Conservation (phyloP, 495 filamentous ascomycete species). For the Penicillium malachiteum region DNA sequence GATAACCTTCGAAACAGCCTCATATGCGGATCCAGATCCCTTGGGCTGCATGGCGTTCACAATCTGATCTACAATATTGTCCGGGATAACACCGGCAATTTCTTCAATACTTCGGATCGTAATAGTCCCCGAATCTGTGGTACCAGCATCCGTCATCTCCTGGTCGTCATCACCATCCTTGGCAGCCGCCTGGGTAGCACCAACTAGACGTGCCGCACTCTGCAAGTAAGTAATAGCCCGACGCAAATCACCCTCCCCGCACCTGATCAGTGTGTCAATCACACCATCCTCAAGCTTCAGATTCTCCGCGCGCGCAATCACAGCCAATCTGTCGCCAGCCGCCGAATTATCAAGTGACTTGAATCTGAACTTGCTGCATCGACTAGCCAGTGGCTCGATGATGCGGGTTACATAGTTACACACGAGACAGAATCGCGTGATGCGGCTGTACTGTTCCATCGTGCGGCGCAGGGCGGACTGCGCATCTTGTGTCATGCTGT, state of each 20-base stretch:
- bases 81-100: slow-evolving; percentile 92
- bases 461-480: slow-evolving; percentile 89
- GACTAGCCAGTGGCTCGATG: slow-evolving; percentile 89
- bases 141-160: slow-evolving; percentile 48
- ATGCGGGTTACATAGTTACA: slow-evolving; percentile 99
- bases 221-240: slow-evolving; percentile 97
- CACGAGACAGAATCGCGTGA: slow-evolving; percentile 94
- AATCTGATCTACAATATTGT: slow-evolving; percentile 65
- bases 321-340: slow-evolving; percentile 68
- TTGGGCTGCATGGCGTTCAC: slow-evolving; percentile 75
- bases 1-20: slow-evolving; percentile 71
- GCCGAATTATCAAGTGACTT: slow-evolving; percentile 88
- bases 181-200: slow-evolving; percentile 47
- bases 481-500: slow-evolving; percentile 98
- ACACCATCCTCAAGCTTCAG: slow-evolving; percentile 75
- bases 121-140: slow-evolving; percentile 39
- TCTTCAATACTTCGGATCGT: slow-evolving; percentile 83
- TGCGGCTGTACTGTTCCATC: slow-evolving; percentile 97
- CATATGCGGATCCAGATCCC: slow-evolving; percentile 62
- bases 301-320: slow-evolving; percentile 77
- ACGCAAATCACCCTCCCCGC: slow-evolving; percentile 89
- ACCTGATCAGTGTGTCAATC: slow-evolving; percentile 77
- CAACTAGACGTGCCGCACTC: slow-evolving; percentile 78
- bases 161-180: slow-evolving; percentile 51
- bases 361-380: slow-evolving; percentile 95